Base-by-base conservation (phyloP, 192 early-diverging fungal genomes). In the Coemansia sp. region DNA sequence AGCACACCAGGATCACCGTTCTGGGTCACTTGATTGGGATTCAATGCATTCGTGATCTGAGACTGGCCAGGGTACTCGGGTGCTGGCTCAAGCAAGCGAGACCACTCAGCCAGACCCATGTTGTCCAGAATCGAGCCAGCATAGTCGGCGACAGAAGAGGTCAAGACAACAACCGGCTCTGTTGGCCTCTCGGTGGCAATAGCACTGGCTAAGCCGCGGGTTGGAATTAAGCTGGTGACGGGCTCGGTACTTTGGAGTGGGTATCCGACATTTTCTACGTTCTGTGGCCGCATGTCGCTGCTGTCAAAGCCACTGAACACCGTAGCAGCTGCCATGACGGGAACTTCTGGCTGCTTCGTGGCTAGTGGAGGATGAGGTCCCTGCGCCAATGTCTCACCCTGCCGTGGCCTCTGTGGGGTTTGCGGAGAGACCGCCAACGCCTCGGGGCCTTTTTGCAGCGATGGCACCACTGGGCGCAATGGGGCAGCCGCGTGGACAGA, bases 91-190 rank as follows among this genome's bases (percentile, higher is more conserved):
- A 63, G 27, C 8, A 24, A n/a, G 22, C 27, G n/a, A 18, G 67
- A 43, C 34, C 68, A 55, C n/a, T 61, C 45, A 13, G 39, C 44
- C 9, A 72, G 52, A 4, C 71, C 59, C 30, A 69, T 37, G 30
- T 47, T 64, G 29, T 70, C 64, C 37, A 79, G 37, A 11, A 79
- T n/a, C 20, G 72, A 55, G 0, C 68, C 65, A 4, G 77, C 60
- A 64, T 74, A 66, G n/a, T 79, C 77, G 3, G 68, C 68, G 64
- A 68, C 49, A 0, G 77, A 74, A 16, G 77, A 37, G 38, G 68
- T 65, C 38, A 73, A 10, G 29, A 68, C 55, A 52, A 47, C 24
- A 22, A 30, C 30, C 5, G 67, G 29, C 37, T 56, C 53, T 15
- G 39, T 18, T 7, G 41, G 12, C 53, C 34, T 56, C 4, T 7